Evolutionary conservation across 305 asterid genomes (phyloP).

Genomic region (Ilex paraguariensis): DNA sequence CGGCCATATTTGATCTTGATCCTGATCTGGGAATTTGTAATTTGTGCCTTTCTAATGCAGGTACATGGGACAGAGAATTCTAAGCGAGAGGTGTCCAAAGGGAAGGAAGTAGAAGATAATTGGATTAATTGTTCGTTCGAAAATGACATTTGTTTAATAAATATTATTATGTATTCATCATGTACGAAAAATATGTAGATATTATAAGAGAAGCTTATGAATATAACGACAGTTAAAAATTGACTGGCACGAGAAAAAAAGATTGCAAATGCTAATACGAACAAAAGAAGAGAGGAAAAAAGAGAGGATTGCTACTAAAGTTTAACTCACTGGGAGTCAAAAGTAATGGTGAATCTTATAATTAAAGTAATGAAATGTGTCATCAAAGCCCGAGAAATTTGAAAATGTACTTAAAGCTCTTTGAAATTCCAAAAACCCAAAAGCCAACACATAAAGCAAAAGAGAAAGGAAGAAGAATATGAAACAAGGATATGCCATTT

Average conservation of each 20-base stretch:
- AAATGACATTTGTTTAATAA: too few relatives aligned
- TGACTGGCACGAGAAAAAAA: background rate
- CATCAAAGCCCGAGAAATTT: background rate
- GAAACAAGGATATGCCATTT: constrained; percentile 22
- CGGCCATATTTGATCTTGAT: too few relatives aligned
- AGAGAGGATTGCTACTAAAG: too few relatives aligned
- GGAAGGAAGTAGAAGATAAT: background rate
- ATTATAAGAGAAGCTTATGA: background rate
- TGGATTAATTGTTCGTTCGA: too few relatives aligned
- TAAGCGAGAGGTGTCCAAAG: constrained; percentile 9
- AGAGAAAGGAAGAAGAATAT: background rate
- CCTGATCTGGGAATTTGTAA: background rate
- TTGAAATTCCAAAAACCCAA: constrained; percentile 11
- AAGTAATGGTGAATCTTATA: too few relatives aligned
- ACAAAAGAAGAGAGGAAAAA: too few relatives aligned
- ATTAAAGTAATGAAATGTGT: background rate
- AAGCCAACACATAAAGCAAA: background rate
- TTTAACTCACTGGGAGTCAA: too few relatives aligned
- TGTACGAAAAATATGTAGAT: too few relatives aligned
- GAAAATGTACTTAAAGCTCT: background rate
- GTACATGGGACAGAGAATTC: constrained; percentile 24
- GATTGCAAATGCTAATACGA: background rate
- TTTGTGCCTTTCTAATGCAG: constrained; percentile 10
- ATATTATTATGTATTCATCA: too few relatives aligned
- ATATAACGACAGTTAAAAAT: background rate